Conservation (phyloP, 805 yeast species). For the Pichia cabralensis region DNA sequence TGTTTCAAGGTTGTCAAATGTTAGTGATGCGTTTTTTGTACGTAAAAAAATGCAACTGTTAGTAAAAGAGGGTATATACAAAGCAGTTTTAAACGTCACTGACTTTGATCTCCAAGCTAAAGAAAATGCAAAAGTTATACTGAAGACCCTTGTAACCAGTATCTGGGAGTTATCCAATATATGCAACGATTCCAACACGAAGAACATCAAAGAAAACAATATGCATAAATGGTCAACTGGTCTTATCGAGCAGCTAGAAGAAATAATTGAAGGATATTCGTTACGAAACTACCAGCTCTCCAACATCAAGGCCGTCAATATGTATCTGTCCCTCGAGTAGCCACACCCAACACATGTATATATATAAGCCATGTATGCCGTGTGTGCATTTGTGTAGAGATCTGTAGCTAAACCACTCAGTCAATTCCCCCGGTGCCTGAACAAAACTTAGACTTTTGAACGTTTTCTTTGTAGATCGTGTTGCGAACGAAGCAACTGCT, state of each 20-base stretch:
- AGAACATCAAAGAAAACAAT: slow-evolving; percentile 12
- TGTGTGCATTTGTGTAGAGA: no score
- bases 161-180: slow-evolving; percentile 20
- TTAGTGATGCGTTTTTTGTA: slow-evolving; percentile 27
- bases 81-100: slow-evolving; percentile 10
- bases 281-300: slow-evolving; percentile 20
- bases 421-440: no score
- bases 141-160: slow-evolving; percentile 13
- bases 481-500: no score
- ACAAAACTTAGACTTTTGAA: no score
- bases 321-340: no score
- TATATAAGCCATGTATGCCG: no score
- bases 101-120: slow-evolving; percentile 11
- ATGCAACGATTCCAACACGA: slow-evolving; percentile 16
- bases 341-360: no score
- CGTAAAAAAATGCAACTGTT: slow-evolving; percentile 29
- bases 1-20: slow-evolving; percentile 23
- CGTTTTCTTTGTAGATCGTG: no score
- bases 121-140: slow-evolving; percentile 12
- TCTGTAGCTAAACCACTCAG: no score
- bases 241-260: slow-evolving; percentile 11
- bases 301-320: slow-evolving; percentile 2
- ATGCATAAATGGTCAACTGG: slow-evolving; percentile 17
- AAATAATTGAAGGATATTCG: slow-evolving; percentile 21
- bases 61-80: slow-evolving; percentile 17